Conservation (phyloP, 2,329 filamentous ascomycete species). For the Botrytis hyacinthi region DNA sequence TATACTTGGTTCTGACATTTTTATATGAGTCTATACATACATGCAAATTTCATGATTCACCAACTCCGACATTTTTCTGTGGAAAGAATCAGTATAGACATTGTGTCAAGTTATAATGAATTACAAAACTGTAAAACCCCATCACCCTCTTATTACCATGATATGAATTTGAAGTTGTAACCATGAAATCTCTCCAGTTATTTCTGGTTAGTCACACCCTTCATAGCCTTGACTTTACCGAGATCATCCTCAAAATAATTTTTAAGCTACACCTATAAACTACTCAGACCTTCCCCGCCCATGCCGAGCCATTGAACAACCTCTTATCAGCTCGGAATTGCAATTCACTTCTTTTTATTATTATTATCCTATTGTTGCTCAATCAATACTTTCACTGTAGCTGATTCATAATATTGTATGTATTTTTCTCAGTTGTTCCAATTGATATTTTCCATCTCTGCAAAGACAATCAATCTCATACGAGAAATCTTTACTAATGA, state of each 20-base stretch:
- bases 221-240: background rate
- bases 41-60: too few species aligned
- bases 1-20: too few species aligned
- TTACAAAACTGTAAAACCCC: too few species aligned
- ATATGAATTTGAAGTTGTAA: background rate
- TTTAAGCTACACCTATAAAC: background rate
- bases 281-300: background rate
- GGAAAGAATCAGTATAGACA: too few species aligned
- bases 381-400: background rate
- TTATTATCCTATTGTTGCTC: background rate
- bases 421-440: background rate
- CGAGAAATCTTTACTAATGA: background rate
- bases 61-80: too few species aligned
- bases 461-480: background rate
- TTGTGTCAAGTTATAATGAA: too few species aligned
- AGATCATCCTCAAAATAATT: conserved; percentile 17
- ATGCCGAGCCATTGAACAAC: background rate
- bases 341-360: background rate
- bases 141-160: background rate
- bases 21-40: background rate
- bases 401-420: background rate
- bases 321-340: background rate
- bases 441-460: background rate
- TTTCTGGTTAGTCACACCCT: background rate
- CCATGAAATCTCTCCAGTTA: background rate